Base-by-base conservation (phyloP, 2,329 filamentous ascomycete species). In the Sarocladium strictum region DNA sequence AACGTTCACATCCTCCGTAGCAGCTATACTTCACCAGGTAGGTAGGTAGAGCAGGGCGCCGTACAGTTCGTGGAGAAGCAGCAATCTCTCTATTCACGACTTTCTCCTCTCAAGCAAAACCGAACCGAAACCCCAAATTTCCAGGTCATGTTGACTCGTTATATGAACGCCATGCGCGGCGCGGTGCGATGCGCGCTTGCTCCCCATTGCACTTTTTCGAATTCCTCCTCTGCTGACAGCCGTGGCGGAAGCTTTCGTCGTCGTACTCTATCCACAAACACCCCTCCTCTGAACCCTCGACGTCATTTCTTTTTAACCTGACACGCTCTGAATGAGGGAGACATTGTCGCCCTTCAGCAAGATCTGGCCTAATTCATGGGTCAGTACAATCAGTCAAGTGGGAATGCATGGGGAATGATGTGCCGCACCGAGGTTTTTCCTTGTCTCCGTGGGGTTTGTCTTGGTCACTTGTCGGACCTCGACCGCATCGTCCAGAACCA, bases 401-500 rank as follows among this genome's bases (percentile, higher is more conserved):
- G 67, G 60, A 33, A 50, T 6, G 11, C 38, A 6, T 15, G 7
- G 1, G 33, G 40, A 9, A n/a, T n/a, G n/a, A n/a, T n/a, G n/a
- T 1, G 15, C 33, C 79, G 58, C 79, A 96, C 92, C 93, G 53
- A 97, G 71, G 41, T 84, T 78, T 71, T 89, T 85, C 69, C 92
- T 81, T 61, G 83, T 85, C 73, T 95, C 92, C 61, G 86, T 84
- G 40, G 78, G 70, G 62, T 89, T 86, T 15, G 83, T 85, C 77
- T 95, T 96, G 59, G 88, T 91, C 54, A 89, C 78, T 67, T 90
- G 82, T 70, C 86, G 89, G 43, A 99, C 91, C 73, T 97, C 93
- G 55, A 97, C 84, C 27, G 94, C 94, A 64, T 99, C 91, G 67
- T 99, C 94, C 61, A 96, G 82, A 37, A 97, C 94, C 51, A 99